Evolutionary conservation across 2,329 filamentous ascomycete genomes (phyloP).

Genomic region (Thelonectria blattea): DNA sequence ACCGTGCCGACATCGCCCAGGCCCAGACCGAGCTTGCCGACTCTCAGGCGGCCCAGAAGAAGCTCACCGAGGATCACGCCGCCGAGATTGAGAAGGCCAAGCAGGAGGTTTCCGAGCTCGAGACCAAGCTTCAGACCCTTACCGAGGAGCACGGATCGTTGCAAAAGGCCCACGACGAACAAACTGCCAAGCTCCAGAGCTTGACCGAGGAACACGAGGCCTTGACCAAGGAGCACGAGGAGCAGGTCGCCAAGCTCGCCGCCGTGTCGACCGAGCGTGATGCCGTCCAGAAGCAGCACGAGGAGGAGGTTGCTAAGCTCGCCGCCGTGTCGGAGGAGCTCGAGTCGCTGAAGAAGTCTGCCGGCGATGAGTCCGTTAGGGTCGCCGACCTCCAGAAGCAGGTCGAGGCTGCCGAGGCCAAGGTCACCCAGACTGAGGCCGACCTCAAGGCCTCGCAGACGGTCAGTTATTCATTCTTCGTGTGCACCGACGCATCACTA

Average conservation of each 20-base stretch:
- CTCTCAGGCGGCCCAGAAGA: conserved; percentile 35
- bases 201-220: conserved; percentile 25
- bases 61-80: conserved; percentile 32
- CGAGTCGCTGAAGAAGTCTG: conserved; percentile 39
- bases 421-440: conserved; percentile 46
- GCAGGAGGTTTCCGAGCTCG: conserved; percentile 35
- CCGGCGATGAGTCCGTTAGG: conserved; percentile 40
- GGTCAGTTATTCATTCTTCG: conserved; percentile 35
- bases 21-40: conserved; percentile 37
- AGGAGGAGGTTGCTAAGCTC: conserved; percentile 18
- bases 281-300: conserved; percentile 30
- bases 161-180: conserved; percentile 32
- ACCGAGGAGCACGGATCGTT: conserved; percentile 30
- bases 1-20: conserved; percentile 34
- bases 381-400: conserved; percentile 41
- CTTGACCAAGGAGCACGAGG: conserved; percentile 30
- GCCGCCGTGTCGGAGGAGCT: conserved; percentile 35
- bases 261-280: conserved; percentile 34
- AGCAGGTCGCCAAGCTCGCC: conserved; percentile 36
- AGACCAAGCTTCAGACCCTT: conserved; percentile 37
- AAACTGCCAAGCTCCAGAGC: conserved; percentile 31
- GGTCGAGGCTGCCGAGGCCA: conserved; percentile 44
- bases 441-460: conserved; percentile 43
- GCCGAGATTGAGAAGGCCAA: conserved; percentile 33
- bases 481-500: conserved; percentile 1